Evolutionary conservation across 345 rosid species (phyloP), one percentile per base, ranked within the genome.

Genomic region (Syzygium oleosum): DNA sequence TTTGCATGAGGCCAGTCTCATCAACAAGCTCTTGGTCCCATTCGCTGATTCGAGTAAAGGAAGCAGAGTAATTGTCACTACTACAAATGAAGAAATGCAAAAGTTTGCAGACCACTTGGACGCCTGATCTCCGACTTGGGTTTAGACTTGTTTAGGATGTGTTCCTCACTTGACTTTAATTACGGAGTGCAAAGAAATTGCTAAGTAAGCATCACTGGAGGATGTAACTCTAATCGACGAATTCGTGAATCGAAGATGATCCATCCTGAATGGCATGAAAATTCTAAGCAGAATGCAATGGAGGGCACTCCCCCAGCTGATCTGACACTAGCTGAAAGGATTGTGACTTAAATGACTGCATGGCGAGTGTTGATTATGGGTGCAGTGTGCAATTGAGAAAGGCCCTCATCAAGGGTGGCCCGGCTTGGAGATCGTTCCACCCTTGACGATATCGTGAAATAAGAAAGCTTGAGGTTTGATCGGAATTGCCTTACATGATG

Each of bases 391-490:
- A n/a, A n/a, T n/a, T n/a, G n/a, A n/a, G n/a, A 51, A 27, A 49
- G 61, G 13, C 53, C 34, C 22, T 29, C 52, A n/a, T 52, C 65
- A 7, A 2, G 11, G 43, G n/a, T 38, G 0, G 15, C 61, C 17
- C 9, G 43, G 27, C 56, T 61, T 5, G 23, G 53, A 9, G 89
- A 53, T 6, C 9, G 22, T 78, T 22, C 55, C 31, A 34, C 53
- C 27, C 54, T 41, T 5, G 17, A 38, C 5, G 19, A 49, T 54
- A 59, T 86, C 52, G n/a, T 86, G 80, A 25, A n/a, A n/a, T n/a
- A n/a, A n/a, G n/a, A n/a, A n/a, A n/a, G 7, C 27, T 68, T 87
- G 85, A 84, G 84, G 34, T 91, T 86, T n/a, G 38, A 79, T 17
- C n/a, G n/a, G 88, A 85, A 34, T 87, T 92, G 51, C 43, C 85